Evolutionary conservation across 1,284 basidiomycete species (phyloP).

Genomic region (Tremellales sp.): DNA sequence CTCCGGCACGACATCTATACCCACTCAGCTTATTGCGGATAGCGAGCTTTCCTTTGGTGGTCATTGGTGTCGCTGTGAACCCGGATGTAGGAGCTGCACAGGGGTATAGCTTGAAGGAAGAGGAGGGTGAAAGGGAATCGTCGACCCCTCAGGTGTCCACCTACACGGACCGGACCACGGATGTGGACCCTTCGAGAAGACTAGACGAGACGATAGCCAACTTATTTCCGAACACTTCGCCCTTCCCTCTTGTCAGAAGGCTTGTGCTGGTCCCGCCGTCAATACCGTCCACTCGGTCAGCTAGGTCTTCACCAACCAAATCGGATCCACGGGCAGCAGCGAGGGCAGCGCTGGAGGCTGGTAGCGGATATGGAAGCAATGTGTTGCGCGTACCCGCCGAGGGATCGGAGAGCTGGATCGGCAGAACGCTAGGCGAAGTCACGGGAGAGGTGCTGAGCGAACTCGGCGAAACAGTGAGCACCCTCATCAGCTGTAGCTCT

Average conservation of each 20-base stretch:
- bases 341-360: slow-evolving; percentile 54
- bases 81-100: slow-evolving; percentile 5
- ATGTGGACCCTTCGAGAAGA: too few species aligned
- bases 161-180: too few species aligned
- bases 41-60: slow-evolving; percentile 37
- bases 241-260: slow-evolving; percentile 65
- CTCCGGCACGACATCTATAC: slow-evolving; percentile 36
- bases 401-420: slow-evolving; percentile 57
- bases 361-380: slow-evolving; percentile 65
- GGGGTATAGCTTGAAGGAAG: slow-evolving; percentile 21
- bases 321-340: slow-evolving; percentile 56
- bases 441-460: slow-evolving; percentile 78
- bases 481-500: neutral
- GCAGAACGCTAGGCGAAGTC: slow-evolving; percentile 77
- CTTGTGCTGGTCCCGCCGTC: slow-evolving; percentile 55
- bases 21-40: slow-evolving; percentile 37
- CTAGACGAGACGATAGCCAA: slow-evolving; percentile 35
- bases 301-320: slow-evolving; percentile 38
- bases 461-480: slow-evolving; percentile 62
- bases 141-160: slow-evolving; percentile 14
- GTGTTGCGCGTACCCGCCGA: slow-evolving; percentile 29
- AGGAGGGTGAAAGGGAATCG: slow-evolving; percentile 10
- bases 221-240: slow-evolving; percentile 56
- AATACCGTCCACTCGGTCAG: slow-evolving; percentile 31
- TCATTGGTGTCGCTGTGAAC: slow-evolving; percentile 39